These are phyloP conservation scores for Ambrosia trifida DNA, from an alignment of 129 eudicot genomes.

Conservation along the genomic window DNA sequence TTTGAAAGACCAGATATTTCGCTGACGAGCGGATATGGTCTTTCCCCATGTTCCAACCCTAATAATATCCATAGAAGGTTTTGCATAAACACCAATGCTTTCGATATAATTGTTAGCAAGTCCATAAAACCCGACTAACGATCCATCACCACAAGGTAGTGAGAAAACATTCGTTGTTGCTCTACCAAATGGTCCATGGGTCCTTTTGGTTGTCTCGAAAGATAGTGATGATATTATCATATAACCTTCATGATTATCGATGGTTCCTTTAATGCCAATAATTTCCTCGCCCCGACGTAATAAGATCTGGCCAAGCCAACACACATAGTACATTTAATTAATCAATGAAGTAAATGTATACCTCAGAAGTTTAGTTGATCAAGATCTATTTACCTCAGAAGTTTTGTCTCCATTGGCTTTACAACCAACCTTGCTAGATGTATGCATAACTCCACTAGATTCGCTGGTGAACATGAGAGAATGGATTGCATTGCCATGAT, in stretches of 20 bases:
- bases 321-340: too few relatives aligned
- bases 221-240: background rate
- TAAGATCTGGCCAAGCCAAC: background rate
- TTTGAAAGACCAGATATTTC: background rate
- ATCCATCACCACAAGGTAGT: too few relatives aligned
- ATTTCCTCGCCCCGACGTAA: background rate
- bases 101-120: too few relatives aligned
- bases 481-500: background rate
- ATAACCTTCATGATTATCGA: background rate
- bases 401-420: background rate
- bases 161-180: too few relatives aligned
- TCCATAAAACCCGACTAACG: too few relatives aligned
- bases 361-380: too few relatives aligned
- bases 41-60: background rate
- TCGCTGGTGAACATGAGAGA: slow-evolving; percentile 12
- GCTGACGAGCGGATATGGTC: background rate
- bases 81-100: background rate
- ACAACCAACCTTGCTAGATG: background rate
- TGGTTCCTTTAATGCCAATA: background rate
- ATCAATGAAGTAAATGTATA: too few relatives aligned
- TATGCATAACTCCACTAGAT: slow-evolving; percentile 5
- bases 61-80: background rate
- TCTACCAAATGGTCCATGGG: slow-evolving; percentile 7
- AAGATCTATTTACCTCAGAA: background rate
- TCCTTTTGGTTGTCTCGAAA: background rate